Evolutionary conservation across 1,139 yeast species (phyloP).

Genomic region (Nakaseomyces kungkrabaensis): DNA sequence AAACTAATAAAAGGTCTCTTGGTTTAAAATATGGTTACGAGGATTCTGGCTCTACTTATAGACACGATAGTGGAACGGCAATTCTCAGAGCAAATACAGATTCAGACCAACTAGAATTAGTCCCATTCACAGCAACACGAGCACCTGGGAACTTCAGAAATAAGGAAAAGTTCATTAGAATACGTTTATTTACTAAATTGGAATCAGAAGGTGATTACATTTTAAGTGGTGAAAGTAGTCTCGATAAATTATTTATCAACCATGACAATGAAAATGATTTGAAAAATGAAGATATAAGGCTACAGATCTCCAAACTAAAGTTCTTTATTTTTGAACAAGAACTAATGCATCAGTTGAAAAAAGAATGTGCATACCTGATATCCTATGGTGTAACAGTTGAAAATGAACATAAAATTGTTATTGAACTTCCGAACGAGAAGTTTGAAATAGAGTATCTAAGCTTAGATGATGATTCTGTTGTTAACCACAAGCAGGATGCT

Average conservation of each 20-base stretch:
- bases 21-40: slow-evolving; percentile 87
- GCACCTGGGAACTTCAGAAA: slow-evolving; percentile 10
- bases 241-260: slow-evolving; percentile 12
- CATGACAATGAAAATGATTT: slow-evolving; percentile 9
- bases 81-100: slow-evolving; percentile 37
- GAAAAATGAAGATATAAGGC: slow-evolving; percentile 34
- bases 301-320: slow-evolving; percentile 50
- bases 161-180: slow-evolving; percentile 35
- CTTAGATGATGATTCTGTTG: slow-evolving; percentile 37
- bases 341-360: slow-evolving; percentile 48
- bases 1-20: slow-evolving; percentile 40
- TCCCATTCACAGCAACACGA: slow-evolving; percentile 25
- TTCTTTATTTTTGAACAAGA: slow-evolving; percentile 81
- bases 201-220: slow-evolving; percentile 45
- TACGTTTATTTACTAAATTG: slow-evolving; percentile 44
- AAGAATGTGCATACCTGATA: slow-evolving; percentile 66
- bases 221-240: slow-evolving; percentile 29
- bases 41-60: slow-evolving; percentile 75
- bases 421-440: slow-evolving; percentile 56
- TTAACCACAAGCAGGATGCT: slow-evolving; percentile 30
- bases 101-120: slow-evolving; percentile 33
- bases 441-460: slow-evolving; percentile 61
- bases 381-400: slow-evolving; percentile 63
- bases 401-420: slow-evolving; percentile 50
- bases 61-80: slow-evolving; percentile 64